Evolutionary conservation across 148 eudicot genomes (phyloP), one percentile per base, ranked within the genome.

Genomic region (Dysphania ambrosioides): DNA sequence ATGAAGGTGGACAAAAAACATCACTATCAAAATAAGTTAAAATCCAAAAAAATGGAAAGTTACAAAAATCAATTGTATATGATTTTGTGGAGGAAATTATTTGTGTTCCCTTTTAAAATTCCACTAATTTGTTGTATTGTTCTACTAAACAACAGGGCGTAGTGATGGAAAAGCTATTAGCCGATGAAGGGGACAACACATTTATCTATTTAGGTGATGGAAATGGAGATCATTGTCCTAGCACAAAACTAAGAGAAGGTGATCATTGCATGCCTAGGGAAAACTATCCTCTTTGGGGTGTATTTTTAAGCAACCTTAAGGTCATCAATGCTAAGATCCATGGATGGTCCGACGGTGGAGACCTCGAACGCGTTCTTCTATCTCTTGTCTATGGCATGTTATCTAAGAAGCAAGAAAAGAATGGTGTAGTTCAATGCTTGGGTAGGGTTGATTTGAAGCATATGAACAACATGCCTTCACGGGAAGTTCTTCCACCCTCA

Each of bases 121-220:
- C 62, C 29, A 53, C 61, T 68, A 75, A 40, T 66, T 35, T n/a
- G 53, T 1, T 24, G 10, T 2, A 38, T 65, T 63, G 6, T 65
- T 68, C 16, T 60, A 26, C 21, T 31, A 68, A 62, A 53, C 47
- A 13, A 29, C 59, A 83, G 84, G 84, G 79, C 3, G 24, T 53
- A 26, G 82, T 84, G 80, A 75, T 84, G 29, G 69, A 81, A 38
- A 72, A 75, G 61, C 44, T 84, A 23, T 16, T 84, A 57, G 49
- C 51, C 1, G 24, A 72, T 5, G 79, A 75, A 68, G 71, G 71
- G 21, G 72, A 56, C 47, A 85, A 77, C 64, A 79, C 29, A 41
- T 66, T 85, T 64, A 79, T 85, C 62, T 85, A 85, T 41, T 71
- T 77, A 2, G 87, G 87, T 9, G 87, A 84, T 59, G 87, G 87